Base-by-base conservation (phyloP, 2,329 filamentous ascomycete genomes). In the Lachnellula hyalina region DNA sequence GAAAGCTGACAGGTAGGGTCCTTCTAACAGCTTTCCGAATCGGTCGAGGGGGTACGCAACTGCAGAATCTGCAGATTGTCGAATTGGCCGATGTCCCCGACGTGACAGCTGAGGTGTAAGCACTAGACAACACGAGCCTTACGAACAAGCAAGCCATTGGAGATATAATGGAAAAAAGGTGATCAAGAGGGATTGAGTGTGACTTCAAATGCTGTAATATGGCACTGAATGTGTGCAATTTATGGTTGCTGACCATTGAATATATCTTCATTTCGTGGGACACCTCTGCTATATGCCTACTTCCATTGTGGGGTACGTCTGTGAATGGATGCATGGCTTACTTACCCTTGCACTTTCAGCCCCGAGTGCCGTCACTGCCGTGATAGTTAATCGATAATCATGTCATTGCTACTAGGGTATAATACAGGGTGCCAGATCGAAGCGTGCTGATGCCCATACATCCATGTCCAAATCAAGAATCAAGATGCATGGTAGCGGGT, bases 41-140 rank as follows among this genome's bases (percentile, higher is more conserved):
- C 40, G n/a, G 47, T 44, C 44, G 44, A 58, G 59, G 54, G 54
- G 54, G 56, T 52, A n/a, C 51, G 28, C 23, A 53, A 46, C 35
- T 19, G 34, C 25, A 28, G 25, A 28, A 28, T 28, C 25, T 28
- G 9, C 42, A 51, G 47, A 41, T 50, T 50, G 40, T 60, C 48
- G 51, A 59, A 49, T 55, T 51, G 57, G 55, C 56, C 60, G 50
- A 56, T 55, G 38, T 51, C 51, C 49, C 59, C 55, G 57, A 50
- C 54, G 35, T 57, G 47, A 63, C 58, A 58, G 56, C 60, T 62
- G 65, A 61, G 35, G 35, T 53, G 62, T 66, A 65, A 67, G 65
- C 65, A 64, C 65, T 67, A 67, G 53, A 57, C 28, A 38, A 49
- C 51, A 53, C 19, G 47, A 55, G 17, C 36, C 42, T 15, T 49